Evolutionary conservation across 768 basidiomycete genomes (phyloP).

Genomic region (Steccherinum ochraceum): DNA sequence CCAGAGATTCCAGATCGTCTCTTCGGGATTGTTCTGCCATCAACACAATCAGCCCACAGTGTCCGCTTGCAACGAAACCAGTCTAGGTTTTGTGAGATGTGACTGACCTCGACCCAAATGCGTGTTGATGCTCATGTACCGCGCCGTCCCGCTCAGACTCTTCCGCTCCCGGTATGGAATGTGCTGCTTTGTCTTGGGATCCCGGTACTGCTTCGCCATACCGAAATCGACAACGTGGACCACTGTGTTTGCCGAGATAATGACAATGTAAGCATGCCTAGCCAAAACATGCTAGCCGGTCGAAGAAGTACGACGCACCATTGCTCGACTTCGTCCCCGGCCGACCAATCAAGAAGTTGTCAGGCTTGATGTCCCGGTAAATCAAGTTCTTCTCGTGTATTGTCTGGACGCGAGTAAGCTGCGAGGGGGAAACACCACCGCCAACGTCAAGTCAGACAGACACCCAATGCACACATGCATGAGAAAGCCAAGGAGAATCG

Average conservation of each 20-base stretch:
- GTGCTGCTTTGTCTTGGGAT: slow-evolving; percentile 98
- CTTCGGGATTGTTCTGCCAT: slow-evolving; percentile 78
- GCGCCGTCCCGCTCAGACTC: slow-evolving; percentile 92
- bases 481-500: slow-evolving; percentile 1
- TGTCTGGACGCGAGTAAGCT: slow-evolving; percentile 94
- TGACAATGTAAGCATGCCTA: not conserved
- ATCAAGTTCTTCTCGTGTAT: slow-evolving; percentile 99
- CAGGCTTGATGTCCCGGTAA: slow-evolving; percentile 99
- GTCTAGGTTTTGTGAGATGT: not conserved
- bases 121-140: slow-evolving; percentile 99
- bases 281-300: not conserved
- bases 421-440: slow-evolving; percentile 4
- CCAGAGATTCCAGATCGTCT: slow-evolving; percentile 97
- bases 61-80: slow-evolving; percentile 5
- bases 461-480: not conserved
- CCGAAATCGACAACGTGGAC: slow-evolving; percentile 98
- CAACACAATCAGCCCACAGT: slow-evolving; percentile 9
- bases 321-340: slow-evolving; percentile 88
- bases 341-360: slow-evolving; percentile 97
- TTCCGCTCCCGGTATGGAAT: slow-evolving; percentile 99
- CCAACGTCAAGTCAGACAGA: not conserved
- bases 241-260: slow-evolving; percentile 47
- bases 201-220: slow-evolving; percentile 99
- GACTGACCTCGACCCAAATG: slow-evolving; percentile 88
- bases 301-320: slow-evolving; percentile 35